phyloP scores from a whole-genome alignment of 2,329 filamentous ascomycete genomes.

The Trichoderma sp. region DNA sequence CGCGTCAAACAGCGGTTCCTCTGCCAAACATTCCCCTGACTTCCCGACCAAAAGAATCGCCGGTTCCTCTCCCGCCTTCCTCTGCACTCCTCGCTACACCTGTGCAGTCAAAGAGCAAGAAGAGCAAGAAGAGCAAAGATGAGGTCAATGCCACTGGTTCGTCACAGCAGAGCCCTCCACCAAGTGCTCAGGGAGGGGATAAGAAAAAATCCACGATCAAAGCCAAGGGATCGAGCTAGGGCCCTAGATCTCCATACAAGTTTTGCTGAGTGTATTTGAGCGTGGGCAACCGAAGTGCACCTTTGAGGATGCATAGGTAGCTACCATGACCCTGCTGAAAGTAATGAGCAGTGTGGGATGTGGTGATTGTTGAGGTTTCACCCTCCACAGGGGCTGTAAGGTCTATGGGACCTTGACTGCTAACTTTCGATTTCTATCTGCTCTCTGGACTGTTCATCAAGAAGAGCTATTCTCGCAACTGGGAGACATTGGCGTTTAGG shows the following conservation, averaged over 20 bases:
- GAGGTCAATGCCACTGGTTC: conserved; percentile 23
- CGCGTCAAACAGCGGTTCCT: conserved; percentile 34
- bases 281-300: not conserved
- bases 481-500: conserved; percentile 11
- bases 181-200: conserved; percentile 23
- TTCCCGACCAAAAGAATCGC: conserved; percentile 29
- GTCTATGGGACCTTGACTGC: not conserved
- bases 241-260: not conserved
- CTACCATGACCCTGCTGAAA: not conserved
- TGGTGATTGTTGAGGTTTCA: not conserved
- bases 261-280: not conserved
- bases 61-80: conserved; percentile 25
- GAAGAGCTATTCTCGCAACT: not conserved
- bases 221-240: conserved; percentile 8
- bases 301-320: not conserved
- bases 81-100: conserved; percentile 22
- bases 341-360: not conserved
- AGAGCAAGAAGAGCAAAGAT: conserved; percentile 33
- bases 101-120: conserved; percentile 28
- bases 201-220: conserved; percentile 18
- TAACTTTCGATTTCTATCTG: not conserved
- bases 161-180: conserved; percentile 23
- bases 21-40: conserved; percentile 38
- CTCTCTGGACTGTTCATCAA: not conserved
- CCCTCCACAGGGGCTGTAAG: not conserved